Evolutionary conservation across 305 asterid species (phyloP).

Genomic region (Rubia tinctorum): DNA sequence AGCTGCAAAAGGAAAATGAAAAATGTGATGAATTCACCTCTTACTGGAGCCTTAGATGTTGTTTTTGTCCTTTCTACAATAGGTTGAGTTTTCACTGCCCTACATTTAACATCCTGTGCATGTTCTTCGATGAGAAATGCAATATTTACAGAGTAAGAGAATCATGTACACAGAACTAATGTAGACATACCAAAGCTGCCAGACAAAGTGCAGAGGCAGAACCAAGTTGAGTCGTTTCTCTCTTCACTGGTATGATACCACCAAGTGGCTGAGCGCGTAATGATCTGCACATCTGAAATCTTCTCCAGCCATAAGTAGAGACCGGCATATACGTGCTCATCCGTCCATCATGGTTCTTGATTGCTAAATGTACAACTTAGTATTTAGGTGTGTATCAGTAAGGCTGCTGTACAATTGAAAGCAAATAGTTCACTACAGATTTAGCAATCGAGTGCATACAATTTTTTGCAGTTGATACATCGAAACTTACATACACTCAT

Average conservation of each 20-base stretch:
- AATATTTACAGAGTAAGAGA: not conserved
- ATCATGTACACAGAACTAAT: not conserved
- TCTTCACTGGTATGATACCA: not conserved
- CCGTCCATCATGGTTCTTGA: not conserved
- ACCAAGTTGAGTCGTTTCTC: not conserved
- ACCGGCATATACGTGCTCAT: not conserved
- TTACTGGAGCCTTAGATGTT: not conserved
- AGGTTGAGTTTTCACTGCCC: constrained; percentile 7
- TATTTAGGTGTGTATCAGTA: not conserved
- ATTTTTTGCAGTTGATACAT: not conserved
- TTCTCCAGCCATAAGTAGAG: not conserved
- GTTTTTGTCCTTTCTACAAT: not conserved
- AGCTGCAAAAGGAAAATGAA: not conserved
- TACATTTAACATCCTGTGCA: constrained; percentile 10
- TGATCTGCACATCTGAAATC: constrained; percentile 1
- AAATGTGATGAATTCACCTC: constrained; percentile 1
- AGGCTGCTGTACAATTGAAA: not conserved
- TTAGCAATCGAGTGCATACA: not conserved
- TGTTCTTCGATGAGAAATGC: not conserved
- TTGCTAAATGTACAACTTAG: not conserved
- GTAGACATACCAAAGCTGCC: not conserved
- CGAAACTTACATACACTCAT: not conserved
- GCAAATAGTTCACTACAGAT: not conserved
- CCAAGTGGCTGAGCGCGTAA: not conserved
- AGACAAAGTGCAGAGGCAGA: not conserved